Evolutionary conservation across 2,329 filamentous ascomycete species (phyloP).

Genomic region (Cytospora paraplurivora): DNA sequence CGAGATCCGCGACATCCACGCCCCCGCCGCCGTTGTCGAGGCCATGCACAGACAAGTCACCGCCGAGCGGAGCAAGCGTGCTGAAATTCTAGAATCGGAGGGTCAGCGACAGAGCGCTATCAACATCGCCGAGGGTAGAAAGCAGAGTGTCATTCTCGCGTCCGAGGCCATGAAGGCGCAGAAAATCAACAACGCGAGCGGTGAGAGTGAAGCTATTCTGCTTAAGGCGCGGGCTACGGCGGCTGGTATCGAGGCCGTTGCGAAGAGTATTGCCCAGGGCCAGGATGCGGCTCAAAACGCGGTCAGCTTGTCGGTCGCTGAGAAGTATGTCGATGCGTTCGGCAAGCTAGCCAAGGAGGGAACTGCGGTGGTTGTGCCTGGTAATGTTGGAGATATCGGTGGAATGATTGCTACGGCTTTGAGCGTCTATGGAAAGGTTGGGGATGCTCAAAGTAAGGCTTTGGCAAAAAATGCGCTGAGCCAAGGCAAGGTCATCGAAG

Average conservation of each 20-base stretch:
- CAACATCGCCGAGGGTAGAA: constrained; percentile 97
- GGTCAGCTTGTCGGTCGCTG: constrained; percentile 84
- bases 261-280: constrained; percentile 72
- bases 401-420: constrained; percentile 96
- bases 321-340: constrained; percentile 96
- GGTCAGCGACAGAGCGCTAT: constrained; percentile 96
- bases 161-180: constrained; percentile 89
- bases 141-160: constrained; percentile 94
- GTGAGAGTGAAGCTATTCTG: constrained; percentile 92
- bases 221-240: constrained; percentile 87
- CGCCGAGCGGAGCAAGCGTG: constrained; percentile 93
- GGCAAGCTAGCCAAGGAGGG: constrained; percentile 90
- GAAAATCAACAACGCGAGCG: constrained; percentile 87
- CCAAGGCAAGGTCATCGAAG: constrained; percentile 32
- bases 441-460: constrained; percentile 71
- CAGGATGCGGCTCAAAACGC: constrained; percentile 77
- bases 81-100: constrained; percentile 95
- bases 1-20: constrained; percentile 98
- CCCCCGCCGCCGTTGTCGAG: constrained; percentile 87
- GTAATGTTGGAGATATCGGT: constrained; percentile 94
- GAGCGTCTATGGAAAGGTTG: constrained; percentile 93
- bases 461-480: constrained; percentile 58
- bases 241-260: constrained; percentile 83
- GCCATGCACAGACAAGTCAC: constrained; percentile 99
- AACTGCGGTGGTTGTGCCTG: constrained; percentile 91